Base-by-base conservation (phyloP, 2,329 filamentous ascomycete species). In the Phyllosticta citriasiana region DNA sequence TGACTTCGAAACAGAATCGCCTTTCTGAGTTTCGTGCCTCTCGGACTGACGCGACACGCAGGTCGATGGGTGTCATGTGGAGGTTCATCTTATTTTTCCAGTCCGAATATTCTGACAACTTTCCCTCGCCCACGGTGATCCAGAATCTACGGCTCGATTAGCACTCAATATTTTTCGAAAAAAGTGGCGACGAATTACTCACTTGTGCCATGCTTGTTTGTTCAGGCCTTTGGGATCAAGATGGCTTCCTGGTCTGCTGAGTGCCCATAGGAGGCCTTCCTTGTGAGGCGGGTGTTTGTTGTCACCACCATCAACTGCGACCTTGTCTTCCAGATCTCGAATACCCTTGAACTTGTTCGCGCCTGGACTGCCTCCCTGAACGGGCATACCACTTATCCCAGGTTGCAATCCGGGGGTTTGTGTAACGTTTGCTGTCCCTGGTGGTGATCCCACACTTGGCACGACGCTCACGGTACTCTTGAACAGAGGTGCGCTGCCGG, bases 171-270 rank as follows among this genome's bases (percentile, higher is more conserved):
- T 9, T 14, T 53, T 9, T 24, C 27, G 10, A 10, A n/a, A 24
- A 19, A 19, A n/a, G 52, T 50, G 16, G 12, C 24, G 35, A 47
- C 6, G 47, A 24, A 40, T 6, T 14, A 82, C 88, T 77, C 79
- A 96, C 89, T 99, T 99, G 74, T 99, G 94, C 94, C 94, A 99
- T 57, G 91, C 92, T 74, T 96, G 91, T 73, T 97, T 97, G 71
- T 97, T 97, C 67, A 99, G 80, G 19, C 91, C 92, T 67, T 94
- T 91, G 9, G 94, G 94, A 72, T 99, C 95, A 27, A 94, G 92
- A 73, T 99, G 94, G 62, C 91, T 93, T 19, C 92, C 92, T 2
- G 93, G 93, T 65, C 91, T 85, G 70, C 93, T 97, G 53, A 97
- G 78, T 26, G 95, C 91, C 94, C 94, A 99, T 7, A 99, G 76